phyloP scores from a whole-genome alignment of 257 asterid species.

The Craterostigma plantagineum region DNA sequence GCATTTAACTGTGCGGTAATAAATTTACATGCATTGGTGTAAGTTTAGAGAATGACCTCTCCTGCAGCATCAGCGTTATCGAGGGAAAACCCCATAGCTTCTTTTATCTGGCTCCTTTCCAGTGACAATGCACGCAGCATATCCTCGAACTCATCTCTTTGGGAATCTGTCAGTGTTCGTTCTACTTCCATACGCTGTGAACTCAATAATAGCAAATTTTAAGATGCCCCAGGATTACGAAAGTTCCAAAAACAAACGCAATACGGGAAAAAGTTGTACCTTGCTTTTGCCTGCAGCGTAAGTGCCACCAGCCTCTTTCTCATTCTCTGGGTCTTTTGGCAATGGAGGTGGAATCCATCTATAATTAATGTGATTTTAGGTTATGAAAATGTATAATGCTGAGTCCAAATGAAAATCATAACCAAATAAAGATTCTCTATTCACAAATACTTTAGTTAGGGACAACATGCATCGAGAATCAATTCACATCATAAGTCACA shows the following conservation, averaged over 20 bases:
- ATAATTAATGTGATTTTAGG: conserved; percentile 7
- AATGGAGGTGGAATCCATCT: conserved; percentile 89
- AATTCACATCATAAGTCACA: no score
- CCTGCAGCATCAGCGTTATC: conserved; percentile 99
- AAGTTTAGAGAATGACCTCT: conserved; percentile 38
- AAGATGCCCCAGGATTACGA: background rate
- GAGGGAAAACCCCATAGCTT: conserved; percentile 83
- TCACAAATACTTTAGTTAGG: no score
- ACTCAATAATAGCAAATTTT: conserved; percentile 7
- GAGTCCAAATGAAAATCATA: background rate
- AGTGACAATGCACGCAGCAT: conserved; percentile 84
- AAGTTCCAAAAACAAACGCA: conserved; percentile 7
- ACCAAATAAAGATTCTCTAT: no score
- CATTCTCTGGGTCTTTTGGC: conserved; percentile 56
- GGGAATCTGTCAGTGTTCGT: conserved; percentile 65
- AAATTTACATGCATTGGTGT: background rate
- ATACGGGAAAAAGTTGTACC: conserved; percentile 16
- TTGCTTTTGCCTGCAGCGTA: conserved; percentile 93
- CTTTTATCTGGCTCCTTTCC: conserved; percentile 78
- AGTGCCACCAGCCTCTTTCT: conserved; percentile 72
- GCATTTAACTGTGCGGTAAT: no score
- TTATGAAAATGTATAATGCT: conserved; percentile 4
- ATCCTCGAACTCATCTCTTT: conserved; percentile 94
- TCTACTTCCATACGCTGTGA: conserved; percentile 79
- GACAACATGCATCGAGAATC: no score